Conservation (phyloP, 331 rosid genomes). For the Spiraea crenata region DNA sequence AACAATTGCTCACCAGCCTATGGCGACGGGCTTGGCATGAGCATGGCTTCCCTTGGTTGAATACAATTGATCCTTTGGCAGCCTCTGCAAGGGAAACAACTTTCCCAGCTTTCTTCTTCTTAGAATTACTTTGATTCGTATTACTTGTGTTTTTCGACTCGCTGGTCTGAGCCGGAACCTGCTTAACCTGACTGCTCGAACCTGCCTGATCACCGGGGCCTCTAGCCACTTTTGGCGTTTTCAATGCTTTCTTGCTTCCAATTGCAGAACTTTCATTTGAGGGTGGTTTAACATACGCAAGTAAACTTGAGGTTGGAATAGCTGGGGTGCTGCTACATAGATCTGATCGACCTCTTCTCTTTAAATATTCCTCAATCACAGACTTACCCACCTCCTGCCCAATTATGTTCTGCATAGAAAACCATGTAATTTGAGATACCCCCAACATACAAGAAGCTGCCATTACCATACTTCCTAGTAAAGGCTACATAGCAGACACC, state of each 20-base stretch:
- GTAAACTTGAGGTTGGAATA: slow-evolving; percentile 54
- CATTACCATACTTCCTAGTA: background rate
- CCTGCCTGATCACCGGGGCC: slow-evolving; percentile 26
- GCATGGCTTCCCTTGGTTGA: slow-evolving; percentile 91
- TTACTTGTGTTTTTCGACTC: slow-evolving; percentile 43
- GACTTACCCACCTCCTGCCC: slow-evolving; percentile 75
- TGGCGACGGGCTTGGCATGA: slow-evolving; percentile 86
- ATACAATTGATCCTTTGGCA: slow-evolving; percentile 83
- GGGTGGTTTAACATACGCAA: slow-evolving; percentile 87
- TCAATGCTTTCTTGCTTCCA: slow-evolving; percentile 57
- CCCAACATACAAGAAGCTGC: slow-evolving; percentile 1
- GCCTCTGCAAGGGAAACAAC: slow-evolving; percentile 82
- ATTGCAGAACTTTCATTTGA: slow-evolving; percentile 47
- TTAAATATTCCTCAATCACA: slow-evolving; percentile 81
- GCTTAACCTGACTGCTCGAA: slow-evolving; percentile 39
- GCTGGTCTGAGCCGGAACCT: slow-evolving; percentile 29
- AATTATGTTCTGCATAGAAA: slow-evolving; percentile 67
- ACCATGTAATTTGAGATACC: slow-evolving; percentile 11
- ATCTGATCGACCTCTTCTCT: slow-evolving; percentile 53
- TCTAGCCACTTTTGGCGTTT: slow-evolving; percentile 44
- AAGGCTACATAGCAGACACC: background rate
- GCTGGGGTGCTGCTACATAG: slow-evolving; percentile 27
- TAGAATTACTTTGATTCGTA: slow-evolving; percentile 62
- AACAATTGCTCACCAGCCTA: slow-evolving; percentile 71
- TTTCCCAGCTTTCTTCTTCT: slow-evolving; percentile 81